Evolutionary conservation across 2,329 filamentous ascomycete genomes (phyloP).

Genomic region (Sporothrix inflata): DNA sequence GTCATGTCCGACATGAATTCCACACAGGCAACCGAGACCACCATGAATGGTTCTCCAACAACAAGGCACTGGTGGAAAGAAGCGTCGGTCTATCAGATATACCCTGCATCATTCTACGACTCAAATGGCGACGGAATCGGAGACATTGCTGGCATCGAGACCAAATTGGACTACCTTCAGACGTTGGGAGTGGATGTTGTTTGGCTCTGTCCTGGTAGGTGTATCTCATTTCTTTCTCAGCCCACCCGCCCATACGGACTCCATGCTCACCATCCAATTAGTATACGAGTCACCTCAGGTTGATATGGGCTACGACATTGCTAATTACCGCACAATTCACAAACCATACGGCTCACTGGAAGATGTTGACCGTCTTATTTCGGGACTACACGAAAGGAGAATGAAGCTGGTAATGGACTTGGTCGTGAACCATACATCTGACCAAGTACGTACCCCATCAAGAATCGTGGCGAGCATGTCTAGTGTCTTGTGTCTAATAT

Average conservation of each 20-base stretch:
- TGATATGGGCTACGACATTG: constrained; percentile 67
- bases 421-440: background rate
- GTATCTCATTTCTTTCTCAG: background rate
- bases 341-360: constrained; percentile 61
- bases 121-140: constrained; percentile 63
- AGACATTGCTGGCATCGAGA: constrained; percentile 65
- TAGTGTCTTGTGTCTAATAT: background rate
- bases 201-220: constrained; percentile 56
- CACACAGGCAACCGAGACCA: background rate
- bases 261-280: background rate
- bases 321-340: constrained; percentile 60
- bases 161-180: constrained; percentile 65
- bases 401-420: background rate
- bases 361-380: background rate
- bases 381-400: background rate
- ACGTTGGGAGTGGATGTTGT: constrained; percentile 63
- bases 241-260: background rate
- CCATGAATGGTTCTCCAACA: background rate
- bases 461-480: background rate
- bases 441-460: background rate
- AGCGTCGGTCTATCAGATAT: constrained; percentile 42
- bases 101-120: constrained; percentile 61
- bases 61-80: constrained; percentile 21
- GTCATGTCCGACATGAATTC: background rate
- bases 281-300: constrained; percentile 51